Evolutionary conservation across 495 filamentous ascomycete genomes (phyloP).

Genomic region (Penicillium crystallinum): DNA sequence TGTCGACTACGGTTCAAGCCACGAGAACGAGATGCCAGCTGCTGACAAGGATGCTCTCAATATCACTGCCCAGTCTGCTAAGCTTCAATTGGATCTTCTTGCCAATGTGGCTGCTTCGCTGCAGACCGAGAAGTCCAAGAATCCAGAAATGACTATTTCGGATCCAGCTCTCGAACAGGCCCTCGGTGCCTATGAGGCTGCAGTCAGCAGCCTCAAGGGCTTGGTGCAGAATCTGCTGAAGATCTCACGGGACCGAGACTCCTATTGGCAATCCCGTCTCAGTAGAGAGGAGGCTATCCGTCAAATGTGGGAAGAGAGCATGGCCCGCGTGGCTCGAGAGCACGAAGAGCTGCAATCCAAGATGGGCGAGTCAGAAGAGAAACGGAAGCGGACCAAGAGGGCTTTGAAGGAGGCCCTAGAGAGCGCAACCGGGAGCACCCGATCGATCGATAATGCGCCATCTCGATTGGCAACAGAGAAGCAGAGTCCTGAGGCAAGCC

Average conservation of each 20-base stretch:
- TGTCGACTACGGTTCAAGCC: conserved; percentile 75
- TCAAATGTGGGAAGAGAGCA: conserved; percentile 97
- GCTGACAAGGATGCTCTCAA: conserved; percentile 85
- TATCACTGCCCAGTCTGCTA: conserved; percentile 92
- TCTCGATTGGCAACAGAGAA: conserved; percentile 18
- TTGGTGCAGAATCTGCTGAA: conserved; percentile 82
- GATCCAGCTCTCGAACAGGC: conserved; percentile 74
- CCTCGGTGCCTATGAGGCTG: conserved; percentile 80
- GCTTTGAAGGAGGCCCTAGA: conserved; percentile 84
- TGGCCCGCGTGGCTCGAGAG: conserved; percentile 87
- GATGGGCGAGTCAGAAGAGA: conserved; percentile 85
- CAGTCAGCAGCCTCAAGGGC: conserved; percentile 79
- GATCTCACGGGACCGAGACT: conserved; percentile 88
- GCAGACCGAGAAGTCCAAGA: conserved; percentile 62
- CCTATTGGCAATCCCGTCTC: conserved; percentile 93
- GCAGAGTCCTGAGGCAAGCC: conserved; percentile 14
- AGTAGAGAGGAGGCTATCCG: conserved; percentile 84
- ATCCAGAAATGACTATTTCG: conserved; percentile 62
- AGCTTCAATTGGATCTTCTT: conserved; percentile 84
- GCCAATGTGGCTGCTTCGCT: conserved; percentile 77
- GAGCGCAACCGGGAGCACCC: conserved; percentile 44
- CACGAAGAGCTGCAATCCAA: conserved; percentile 84
- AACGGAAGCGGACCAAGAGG: conserved; percentile 81
- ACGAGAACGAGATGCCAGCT: conserved; percentile 64
- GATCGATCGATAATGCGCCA: conserved; percentile 32